Conservation (phyloP, 768 basidiomycete species). For the Suillus weaverae region DNA sequence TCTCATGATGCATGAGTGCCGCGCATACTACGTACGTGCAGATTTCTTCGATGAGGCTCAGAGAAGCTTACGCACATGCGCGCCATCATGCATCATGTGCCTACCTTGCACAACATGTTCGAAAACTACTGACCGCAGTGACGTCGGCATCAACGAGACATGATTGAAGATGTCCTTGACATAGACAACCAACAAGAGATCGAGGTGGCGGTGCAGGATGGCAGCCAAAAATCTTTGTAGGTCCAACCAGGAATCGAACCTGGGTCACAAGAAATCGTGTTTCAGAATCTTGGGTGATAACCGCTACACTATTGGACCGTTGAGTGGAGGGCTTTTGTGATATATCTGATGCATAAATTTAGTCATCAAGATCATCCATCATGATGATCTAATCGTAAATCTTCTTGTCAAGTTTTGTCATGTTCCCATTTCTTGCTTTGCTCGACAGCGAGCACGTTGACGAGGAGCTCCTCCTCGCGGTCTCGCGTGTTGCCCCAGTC, state of each 20-base stretch:
- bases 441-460: conserved; percentile 45
- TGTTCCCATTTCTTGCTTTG: conserved; percentile 61
- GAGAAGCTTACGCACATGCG: not conserved
- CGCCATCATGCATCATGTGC: not conserved
- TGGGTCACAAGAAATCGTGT: conserved; percentile 14
- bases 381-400: not conserved
- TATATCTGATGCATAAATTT: not conserved
- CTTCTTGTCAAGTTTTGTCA: conserved; percentile 17
- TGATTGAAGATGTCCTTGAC: too few species aligned
- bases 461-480: conserved; percentile 52
- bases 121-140: not conserved
- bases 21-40: too few species aligned
- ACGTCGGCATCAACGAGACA: too few species aligned
- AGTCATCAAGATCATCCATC: not conserved
- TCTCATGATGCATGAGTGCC: not conserved
- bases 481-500: conserved; percentile 77
- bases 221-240: conserved; percentile 5
- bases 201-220: too few species aligned
- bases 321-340: not conserved
- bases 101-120: not conserved
- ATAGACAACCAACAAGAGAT: too few species aligned
- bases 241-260: conserved; percentile 19
- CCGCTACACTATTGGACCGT: conserved; percentile 18
- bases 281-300: conserved; percentile 21
- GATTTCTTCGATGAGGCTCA: not conserved